Base-by-base conservation (phyloP, 2,329 filamentous ascomycete genomes). In the Nemania diffusa region DNA sequence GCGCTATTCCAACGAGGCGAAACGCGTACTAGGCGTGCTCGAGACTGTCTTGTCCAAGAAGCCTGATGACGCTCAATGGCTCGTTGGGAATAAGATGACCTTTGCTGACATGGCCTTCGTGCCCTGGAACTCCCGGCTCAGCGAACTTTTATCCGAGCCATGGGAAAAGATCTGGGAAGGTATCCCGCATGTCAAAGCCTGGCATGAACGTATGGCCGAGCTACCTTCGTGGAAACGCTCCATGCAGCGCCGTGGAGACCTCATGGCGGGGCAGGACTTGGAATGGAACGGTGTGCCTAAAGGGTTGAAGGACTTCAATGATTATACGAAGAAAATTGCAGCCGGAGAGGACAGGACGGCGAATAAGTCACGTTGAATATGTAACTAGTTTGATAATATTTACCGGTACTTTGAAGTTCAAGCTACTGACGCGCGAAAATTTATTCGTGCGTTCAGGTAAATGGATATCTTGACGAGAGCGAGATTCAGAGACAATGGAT, bases 181-280 rank as follows among this genome's bases (percentile, higher is more conserved):
- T 0, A 65, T 67, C 9, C 73, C 73, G 0, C 44, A 68, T 24
- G 62, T 68, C 2, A 52, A 44, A 0, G 65, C 65, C 4, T 82
- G 79, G 80, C 78, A 80, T 58, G 76, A 78, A 65, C 57, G 73
- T 1, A 80, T 82, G 78, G 62, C 72, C 1, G 65, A 46, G 7
- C 71, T 76, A 17, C 73, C 73, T 1, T 76, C 75, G 3, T 81
- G 78, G 79, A 78, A 76, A 65, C 70, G 71, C 13, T 62, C 65
- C 26, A 79, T 80, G 76, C 73, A 79, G 50, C 67, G 55, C 11
- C 73, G 77, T 0, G 77, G 69, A 4, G 59, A 68, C 7, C 65
- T 80, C 7, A 79, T 81, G 78, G 78, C 80, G 11, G 78, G 79
- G 59, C 78, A 81, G 59, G 77, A 77, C 5, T 7, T 81, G 42